Evolutionary conservation across 371 early-diverging fungal species (phyloP).

Genomic region (Homolaphlyctis polyrhiza): DNA sequence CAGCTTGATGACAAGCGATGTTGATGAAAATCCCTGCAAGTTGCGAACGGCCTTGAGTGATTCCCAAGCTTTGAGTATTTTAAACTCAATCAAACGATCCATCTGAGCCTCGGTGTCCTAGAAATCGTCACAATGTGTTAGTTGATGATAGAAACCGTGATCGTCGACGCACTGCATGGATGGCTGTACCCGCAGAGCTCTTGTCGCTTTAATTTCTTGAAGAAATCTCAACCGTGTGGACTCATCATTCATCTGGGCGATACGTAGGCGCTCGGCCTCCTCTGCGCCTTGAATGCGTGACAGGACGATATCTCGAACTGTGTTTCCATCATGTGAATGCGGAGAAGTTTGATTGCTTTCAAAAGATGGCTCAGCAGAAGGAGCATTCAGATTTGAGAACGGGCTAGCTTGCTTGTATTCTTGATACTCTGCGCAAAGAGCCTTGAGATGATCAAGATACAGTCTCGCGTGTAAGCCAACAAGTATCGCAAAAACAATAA

Average conservation of each 20-base stretch:
- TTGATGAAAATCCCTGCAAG: constrained; percentile 10
- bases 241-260: not conserved
- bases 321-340: no score
- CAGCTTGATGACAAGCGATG: constrained; percentile 16
- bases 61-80: constrained; percentile 39
- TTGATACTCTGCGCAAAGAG: not conserved
- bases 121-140: not conserved
- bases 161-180: not conserved
- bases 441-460: not conserved
- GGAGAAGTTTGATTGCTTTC: no score
- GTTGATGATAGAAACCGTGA: not conserved
- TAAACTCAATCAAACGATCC: constrained; percentile 36
- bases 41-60: constrained; percentile 23
- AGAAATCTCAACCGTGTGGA: constrained; percentile 6
- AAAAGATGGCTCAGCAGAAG: not conserved
- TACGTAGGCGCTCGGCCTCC: not conserved
- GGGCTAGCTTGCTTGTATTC: constrained; percentile 8
- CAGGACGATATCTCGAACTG: not conserved
- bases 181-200: constrained; percentile 23
- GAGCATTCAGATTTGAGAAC: not conserved
- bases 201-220: constrained; percentile 22
- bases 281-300: not conserved
- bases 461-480: not conserved
- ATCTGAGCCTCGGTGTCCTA: constrained; percentile 39
- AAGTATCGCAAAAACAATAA: not conserved